Evolutionary conservation across 1,284 basidiomycete species (phyloP).

Genomic region (Pyrrhoderma lamaoense): DNA sequence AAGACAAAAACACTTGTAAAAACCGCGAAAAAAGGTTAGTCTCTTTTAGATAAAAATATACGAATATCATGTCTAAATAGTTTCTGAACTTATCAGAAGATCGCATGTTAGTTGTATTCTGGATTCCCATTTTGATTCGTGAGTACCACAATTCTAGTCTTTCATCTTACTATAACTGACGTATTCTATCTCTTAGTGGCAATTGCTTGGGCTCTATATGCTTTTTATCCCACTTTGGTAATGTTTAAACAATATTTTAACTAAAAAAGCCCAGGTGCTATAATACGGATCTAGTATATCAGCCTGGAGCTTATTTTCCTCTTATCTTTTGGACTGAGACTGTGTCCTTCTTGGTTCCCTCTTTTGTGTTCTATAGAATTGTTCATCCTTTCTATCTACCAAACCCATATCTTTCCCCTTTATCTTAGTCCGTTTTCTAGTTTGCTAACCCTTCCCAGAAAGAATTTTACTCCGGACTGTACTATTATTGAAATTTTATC

Average conservation of each 20-base stretch:
- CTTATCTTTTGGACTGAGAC: no score
- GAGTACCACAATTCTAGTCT: slow-evolving; percentile 29
- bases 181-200: slow-evolving; percentile 14
- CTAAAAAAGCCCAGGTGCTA: not conserved
- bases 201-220: slow-evolving; percentile 23
- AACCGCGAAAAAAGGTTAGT: slow-evolving; percentile 66
- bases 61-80: no score
- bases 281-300: no score
- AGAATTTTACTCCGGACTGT: no score
- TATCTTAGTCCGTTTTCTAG: no score
- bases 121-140: slow-evolving; percentile 86
- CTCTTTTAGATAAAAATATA: not conserved
- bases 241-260: not conserved
- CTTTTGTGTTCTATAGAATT: slow-evolving; percentile 1
- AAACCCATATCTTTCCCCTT: no score
- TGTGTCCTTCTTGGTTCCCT: not conserved
- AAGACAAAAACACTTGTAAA: slow-evolving; percentile 42
- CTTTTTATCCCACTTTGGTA: slow-evolving; percentile 25
- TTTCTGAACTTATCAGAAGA: slow-evolving; percentile 54
- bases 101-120: slow-evolving; percentile 89
- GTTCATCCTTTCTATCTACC: not conserved
- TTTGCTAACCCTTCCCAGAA: no score
- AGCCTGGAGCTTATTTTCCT: no score
- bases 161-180: slow-evolving; percentile 4
- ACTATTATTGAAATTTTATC: no score